These are phyloP conservation scores for Leucosporidium yakuticum DNA, from an alignment of 768 basidiomycete species.

Conservation along the genomic window DNA sequence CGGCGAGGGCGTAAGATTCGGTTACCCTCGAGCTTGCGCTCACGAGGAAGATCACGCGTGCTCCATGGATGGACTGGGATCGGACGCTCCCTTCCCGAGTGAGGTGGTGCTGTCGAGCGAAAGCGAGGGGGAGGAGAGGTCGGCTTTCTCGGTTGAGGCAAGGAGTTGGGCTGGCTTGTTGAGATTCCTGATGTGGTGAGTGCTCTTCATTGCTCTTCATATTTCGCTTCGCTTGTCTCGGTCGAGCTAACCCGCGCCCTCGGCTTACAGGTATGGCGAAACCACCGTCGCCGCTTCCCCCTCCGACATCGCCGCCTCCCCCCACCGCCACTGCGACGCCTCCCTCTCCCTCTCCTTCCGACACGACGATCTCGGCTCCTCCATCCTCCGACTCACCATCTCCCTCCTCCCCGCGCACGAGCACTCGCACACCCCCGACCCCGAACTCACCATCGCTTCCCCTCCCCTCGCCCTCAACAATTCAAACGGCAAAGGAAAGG, in stretches of 20 bases:
- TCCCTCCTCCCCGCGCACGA: conserved; percentile 14
- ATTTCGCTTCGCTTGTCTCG: too few relatives aligned
- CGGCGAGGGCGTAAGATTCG: conserved; percentile 26
- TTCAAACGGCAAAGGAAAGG: conserved; percentile 11
- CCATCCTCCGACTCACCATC: conserved; percentile 17
- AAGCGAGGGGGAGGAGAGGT: neutral
- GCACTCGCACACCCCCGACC: conserved; percentile 3
- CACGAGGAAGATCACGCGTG: conserved; percentile 20
- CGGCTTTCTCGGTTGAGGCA: conserved; percentile 24
- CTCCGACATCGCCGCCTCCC: neutral
- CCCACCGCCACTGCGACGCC: conserved; percentile 17
- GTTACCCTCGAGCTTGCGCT: conserved; percentile 24
- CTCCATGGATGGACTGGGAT: conserved; percentile 12
- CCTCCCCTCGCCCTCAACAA: neutral
- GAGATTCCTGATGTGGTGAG: conserved; percentile 28
- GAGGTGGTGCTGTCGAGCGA: conserved; percentile 13
- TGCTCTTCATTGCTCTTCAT: neutral
- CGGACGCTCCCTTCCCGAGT: neutral
- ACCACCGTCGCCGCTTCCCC: conserved; percentile 7
- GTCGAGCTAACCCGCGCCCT: too few relatives aligned
- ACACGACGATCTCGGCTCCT: conserved; percentile 17
- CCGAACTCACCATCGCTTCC: conserved; percentile 15
- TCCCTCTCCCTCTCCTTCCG: conserved; percentile 23
- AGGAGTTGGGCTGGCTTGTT: conserved; percentile 17
- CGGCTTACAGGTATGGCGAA: conserved; percentile 22